phyloP scores from a whole-genome alignment of 345 rosid genomes.

The Streptanthus diversifolius region DNA sequence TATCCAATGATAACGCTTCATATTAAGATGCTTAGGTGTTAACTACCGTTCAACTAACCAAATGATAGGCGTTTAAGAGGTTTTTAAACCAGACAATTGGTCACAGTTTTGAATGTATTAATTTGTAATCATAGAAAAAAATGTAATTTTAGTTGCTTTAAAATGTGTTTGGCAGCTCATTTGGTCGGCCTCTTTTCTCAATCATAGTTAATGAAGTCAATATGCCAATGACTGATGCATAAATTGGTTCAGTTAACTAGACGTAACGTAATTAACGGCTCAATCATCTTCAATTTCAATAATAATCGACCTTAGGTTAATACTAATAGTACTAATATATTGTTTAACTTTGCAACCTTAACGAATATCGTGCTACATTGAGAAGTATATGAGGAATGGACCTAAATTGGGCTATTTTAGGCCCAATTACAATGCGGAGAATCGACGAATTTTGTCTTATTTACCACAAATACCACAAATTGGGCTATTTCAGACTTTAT shows the following conservation, averaged over 20 bases:
- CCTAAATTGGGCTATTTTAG: not conserved
- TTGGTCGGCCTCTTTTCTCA: constrained; percentile 27
- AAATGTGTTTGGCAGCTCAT: constrained; percentile 19
- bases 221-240: constrained; percentile 1
- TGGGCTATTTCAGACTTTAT: constrained; percentile 6
- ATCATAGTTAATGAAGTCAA: constrained; percentile 29
- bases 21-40: constrained; percentile 3
- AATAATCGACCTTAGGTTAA: not conserved
- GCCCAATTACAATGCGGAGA: constrained; percentile 9
- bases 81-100: not conserved
- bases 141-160: not conserved
- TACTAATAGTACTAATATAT: not conserved
- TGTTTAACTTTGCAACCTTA: not conserved
- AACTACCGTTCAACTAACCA: constrained; percentile 20
- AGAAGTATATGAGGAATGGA: not conserved
- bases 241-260: constrained; percentile 11
- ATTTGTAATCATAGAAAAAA: not conserved
- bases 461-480: constrained; percentile 40
- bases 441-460: not conserved
- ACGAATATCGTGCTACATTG: not conserved
- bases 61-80: not conserved
- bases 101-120: not conserved
- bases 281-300: constrained; percentile 9
- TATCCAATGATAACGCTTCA: constrained; percentile 14
- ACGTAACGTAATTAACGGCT: constrained; percentile 30